phyloP scores from a whole-genome alignment of 75 land plant species.

The Picea sitchensis region DNA sequence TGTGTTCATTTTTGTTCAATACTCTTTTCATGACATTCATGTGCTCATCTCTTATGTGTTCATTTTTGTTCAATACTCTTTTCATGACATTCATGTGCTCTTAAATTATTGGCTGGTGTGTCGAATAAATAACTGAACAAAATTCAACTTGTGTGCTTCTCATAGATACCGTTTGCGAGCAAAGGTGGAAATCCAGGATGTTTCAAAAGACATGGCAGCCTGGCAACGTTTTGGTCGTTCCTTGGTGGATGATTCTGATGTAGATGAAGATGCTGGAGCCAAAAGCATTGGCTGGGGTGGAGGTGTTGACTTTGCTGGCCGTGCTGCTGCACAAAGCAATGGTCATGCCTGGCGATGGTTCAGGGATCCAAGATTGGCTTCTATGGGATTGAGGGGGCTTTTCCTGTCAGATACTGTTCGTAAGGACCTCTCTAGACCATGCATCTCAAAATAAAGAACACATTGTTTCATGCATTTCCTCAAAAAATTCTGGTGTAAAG shows the following conservation, averaged over 20 bases:
- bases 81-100: neutral
- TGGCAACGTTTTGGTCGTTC: slow-evolving; percentile 90
- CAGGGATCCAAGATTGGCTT: slow-evolving; percentile 75
- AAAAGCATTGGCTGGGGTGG: slow-evolving; percentile 76
- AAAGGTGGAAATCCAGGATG: slow-evolving; percentile 80
- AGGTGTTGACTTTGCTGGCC: slow-evolving; percentile 42
- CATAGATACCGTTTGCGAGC: slow-evolving; percentile 79
- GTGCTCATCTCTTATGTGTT: neutral
- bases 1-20: neutral
- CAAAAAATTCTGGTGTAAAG: neutral
- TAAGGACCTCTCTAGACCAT: slow-evolving; percentile 28
- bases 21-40: neutral
- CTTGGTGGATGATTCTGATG: slow-evolving; percentile 24
- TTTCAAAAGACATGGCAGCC: slow-evolving; percentile 66
- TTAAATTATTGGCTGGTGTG: neutral
- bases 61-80: neutral
- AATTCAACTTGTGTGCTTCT: neutral
- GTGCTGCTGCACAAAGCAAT: slow-evolving; percentile 46
- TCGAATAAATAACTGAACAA: neutral
- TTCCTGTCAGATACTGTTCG: slow-evolving; percentile 70
- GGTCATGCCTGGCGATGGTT: slow-evolving; percentile 67
- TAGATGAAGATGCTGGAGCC: slow-evolving; percentile 52
- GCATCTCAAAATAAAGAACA: neutral
- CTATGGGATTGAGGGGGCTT: slow-evolving; percentile 80
- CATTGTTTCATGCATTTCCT: neutral